Evolutionary conservation across 2,329 filamentous ascomycete species (phyloP), one percentile per base, ranked within the genome.

Genomic region (Botrytis squamosa): DNA sequence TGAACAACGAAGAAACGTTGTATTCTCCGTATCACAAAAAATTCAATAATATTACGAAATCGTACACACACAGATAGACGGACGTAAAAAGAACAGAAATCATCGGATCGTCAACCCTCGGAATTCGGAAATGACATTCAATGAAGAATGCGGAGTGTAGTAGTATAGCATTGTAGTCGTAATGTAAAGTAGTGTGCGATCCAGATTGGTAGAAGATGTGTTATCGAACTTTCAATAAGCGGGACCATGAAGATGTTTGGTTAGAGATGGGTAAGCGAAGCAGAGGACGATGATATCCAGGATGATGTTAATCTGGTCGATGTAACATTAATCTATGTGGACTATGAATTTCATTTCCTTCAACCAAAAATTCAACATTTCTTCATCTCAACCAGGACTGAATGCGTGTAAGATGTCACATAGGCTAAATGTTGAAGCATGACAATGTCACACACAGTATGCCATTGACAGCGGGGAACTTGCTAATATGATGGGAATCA

Each of bases 221-320:
- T 52, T 71, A 64, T 71, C 33, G 44, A 57, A 70, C 67, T 70
- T 60, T 70, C 67, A 44, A 60, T 44, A 46, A 67, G 36, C n/a
- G 25, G 33, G 49, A 67, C n/a, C 2, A 12, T 36, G 42, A 62
- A 62, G 49, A 44, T 59, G 33, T 62, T 62, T 70, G 67, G 25
- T 38, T 70, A 20, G n/a, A 60, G 49, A n/a, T 18, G 52, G 52
- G 52, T 14, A 25, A 42, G 14, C 38, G 52, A 55, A 67, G 46
- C 36, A 52, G 25, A 29, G 38, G 36, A 44, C 25, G 67, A 22
- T 20, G 4, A 38, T 55, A 40, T 52, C 22, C 38, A 57, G n/a
- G 40, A 44, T 22, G 18, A 22, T 33, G 62, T 14, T 44, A 22
- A 42, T 42, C 62, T 44, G 40, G 20, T 42, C 42, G 62, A 64